phyloP scores from a whole-genome alignment of 1,139 yeast genomes.

The Pichia sp. region DNA sequence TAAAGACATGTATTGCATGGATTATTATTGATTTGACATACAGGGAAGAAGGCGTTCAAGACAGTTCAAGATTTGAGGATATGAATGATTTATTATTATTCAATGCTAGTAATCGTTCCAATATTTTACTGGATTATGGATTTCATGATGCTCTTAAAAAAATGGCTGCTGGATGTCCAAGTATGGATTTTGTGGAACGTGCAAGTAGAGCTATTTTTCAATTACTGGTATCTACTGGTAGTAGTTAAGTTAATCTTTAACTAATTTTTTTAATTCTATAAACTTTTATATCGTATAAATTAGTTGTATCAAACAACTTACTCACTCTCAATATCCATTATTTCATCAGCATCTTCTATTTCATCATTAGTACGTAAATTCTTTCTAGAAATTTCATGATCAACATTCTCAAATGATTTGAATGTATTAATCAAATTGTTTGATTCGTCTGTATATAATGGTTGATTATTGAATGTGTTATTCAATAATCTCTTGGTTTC shows the following conservation, averaged over 20 bases:
- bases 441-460: too few relatives aligned
- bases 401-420: neutral
- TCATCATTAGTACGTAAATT: too few relatives aligned
- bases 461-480: conserved; percentile 11
- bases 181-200: conserved; percentile 43
- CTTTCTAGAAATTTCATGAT: too few relatives aligned
- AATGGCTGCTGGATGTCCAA: conserved; percentile 29
- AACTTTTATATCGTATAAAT: too few relatives aligned
- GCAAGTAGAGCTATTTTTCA: conserved; percentile 41
- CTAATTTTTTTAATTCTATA: too few relatives aligned
- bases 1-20: conserved; percentile 54
- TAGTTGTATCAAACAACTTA: conserved; percentile 2
- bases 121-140: conserved; percentile 34
- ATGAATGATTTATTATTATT: neutral
- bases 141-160: conserved; percentile 33
- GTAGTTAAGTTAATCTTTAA: too few relatives aligned
- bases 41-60: conserved; percentile 20
- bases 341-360: conserved; percentile 55
- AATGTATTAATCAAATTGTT: too few relatives aligned
- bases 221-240: conserved; percentile 18
- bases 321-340: conserved; percentile 56
- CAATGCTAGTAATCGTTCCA: conserved; percentile 24
- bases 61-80: conserved; percentile 9
- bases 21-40: conserved; percentile 46
- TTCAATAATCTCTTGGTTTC: conserved; percentile 29